These are phyloP conservation scores for Ustilago curta DNA, from an alignment of 1,284 basidiomycete species.

Conservation along the genomic window DNA sequence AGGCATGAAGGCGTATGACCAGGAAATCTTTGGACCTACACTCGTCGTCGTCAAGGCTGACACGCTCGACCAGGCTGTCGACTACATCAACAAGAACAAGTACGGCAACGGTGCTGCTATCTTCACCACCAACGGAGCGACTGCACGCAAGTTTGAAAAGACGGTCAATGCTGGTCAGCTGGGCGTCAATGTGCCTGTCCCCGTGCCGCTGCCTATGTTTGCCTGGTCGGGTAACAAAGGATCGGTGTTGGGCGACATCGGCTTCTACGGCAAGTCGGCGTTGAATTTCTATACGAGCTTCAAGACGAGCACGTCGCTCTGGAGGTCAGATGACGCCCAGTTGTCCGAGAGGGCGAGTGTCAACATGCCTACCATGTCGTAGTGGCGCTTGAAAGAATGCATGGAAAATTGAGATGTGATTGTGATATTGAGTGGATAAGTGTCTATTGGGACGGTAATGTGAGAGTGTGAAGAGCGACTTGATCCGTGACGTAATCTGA, in stretches of 20 bases:
- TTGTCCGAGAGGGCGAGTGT: conserved; percentile 52
- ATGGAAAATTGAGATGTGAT: conserved; percentile 1
- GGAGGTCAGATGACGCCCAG: conserved; percentile 55
- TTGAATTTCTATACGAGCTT: conserved; percentile 62
- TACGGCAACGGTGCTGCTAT: conserved; percentile 90
- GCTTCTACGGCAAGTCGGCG: conserved; percentile 62
- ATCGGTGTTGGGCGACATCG: conserved; percentile 78
- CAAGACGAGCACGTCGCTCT: conserved; percentile 59
- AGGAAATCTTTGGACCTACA: conserved; percentile 94
- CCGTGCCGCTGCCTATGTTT: conserved; percentile 85
- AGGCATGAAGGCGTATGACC: conserved; percentile 83
- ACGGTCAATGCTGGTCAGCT: conserved; percentile 88
- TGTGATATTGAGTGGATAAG: neutral
- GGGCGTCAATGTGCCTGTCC: conserved; percentile 87
- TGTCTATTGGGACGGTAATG: conserved; percentile 13
- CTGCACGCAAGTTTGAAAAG: conserved; percentile 91
- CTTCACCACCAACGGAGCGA: conserved; percentile 96
- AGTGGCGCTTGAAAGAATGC: neutral
- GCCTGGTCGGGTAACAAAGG: conserved; percentile 92
- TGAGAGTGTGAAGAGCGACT: conserved; percentile 52
- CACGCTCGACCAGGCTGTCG: conserved; percentile 88
- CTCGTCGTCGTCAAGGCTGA: conserved; percentile 83
- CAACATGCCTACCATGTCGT: conserved; percentile 65
- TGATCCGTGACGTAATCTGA: conserved; percentile 93
- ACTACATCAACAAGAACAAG: conserved; percentile 59